Percentiles rank a stretch among this genome's conserved stretches.
Evolutionary conservation across 495 filamentous ascomycete species (phyloP).

Genomic region (Podospora anserina): DNA sequence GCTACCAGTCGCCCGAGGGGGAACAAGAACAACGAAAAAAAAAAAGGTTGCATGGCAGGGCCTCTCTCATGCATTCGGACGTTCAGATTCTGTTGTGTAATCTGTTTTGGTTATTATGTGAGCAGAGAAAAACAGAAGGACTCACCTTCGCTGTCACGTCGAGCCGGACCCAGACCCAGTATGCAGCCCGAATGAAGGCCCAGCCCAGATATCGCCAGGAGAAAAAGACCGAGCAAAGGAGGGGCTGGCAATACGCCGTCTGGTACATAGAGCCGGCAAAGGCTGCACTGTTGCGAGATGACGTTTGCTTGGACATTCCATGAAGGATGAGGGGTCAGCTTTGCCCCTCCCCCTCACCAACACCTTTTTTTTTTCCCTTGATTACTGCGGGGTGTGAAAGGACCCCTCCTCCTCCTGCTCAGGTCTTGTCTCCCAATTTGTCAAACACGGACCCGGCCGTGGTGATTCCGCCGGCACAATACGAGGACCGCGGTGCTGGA

Average conservation of each 20-base stretch:
- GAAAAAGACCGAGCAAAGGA: background rate
- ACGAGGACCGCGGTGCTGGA: background rate
- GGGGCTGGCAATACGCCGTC: background rate
- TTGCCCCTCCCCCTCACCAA: slow-evolving; percentile 10
- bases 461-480: slow-evolving; percentile 1
- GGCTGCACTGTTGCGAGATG: background rate
- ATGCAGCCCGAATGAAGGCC: background rate
- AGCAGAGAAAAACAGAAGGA: background rate
- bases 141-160: background rate
- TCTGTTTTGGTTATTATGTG: slow-evolving; percentile 12
- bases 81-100: slow-evolving; percentile 22
- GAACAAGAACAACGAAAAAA: background rate
- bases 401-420: slow-evolving; percentile 4
- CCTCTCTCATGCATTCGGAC: slow-evolving; percentile 19
- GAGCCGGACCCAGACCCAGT: background rate
- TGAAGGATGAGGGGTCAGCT: background rate
- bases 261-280: no score
- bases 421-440: background rate
- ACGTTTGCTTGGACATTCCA: background rate
- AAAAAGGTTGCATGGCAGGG: slow-evolving; percentile 24
- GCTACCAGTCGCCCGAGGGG: slow-evolving; percentile 17
- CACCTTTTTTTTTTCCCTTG: slow-evolving; percentile 5
- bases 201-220: background rate
- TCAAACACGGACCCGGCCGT: slow-evolving; percentile 10
- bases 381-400: background rate